Evolutionary conservation across 768 basidiomycete genomes (phyloP), one percentile per base, ranked within the genome.

Genomic region (Exidia glandulosa): DNA sequence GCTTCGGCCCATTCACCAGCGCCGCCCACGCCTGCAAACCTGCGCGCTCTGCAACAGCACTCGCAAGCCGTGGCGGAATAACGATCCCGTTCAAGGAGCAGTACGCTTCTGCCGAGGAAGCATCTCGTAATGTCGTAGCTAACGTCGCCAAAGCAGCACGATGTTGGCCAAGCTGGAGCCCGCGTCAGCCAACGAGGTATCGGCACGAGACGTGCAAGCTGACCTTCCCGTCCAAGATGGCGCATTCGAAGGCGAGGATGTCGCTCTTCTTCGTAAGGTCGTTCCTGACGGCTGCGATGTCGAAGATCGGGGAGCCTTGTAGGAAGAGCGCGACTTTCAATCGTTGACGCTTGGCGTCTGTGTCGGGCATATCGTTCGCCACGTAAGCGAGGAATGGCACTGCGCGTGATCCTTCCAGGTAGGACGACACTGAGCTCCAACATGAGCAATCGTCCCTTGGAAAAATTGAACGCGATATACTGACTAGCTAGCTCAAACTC

Each of bases 161-260:
- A 64, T 91, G 86, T 55, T 84, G 74, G 23, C 76, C 78, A 25
- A 81, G 75, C 83, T 82, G 61, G 1, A 48, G 59, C 31, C 59
- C 32, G n/a, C 58, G 61, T 19, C 60, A 67, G 4, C 34, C 45
- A 65, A 23, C 29, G 29, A 36, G 23, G 45, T 23, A 50, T 41
- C 52, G 37, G 29, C 31, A 61, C 41, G 34, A 30, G 4, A 61
- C 16, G 32, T 14, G 30, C 57, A 32, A 25, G 32, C 69, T 62
- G 63, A 91, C 93, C 77, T 88, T 88, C 16, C 89, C 90, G 59
- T 88, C 77, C 3, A 94, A 72, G 27, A 94, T 80, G 1, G 91
- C 90, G 33, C 83, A 65, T 67, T 94, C 93, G n/a, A 88, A 76
- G 30, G 74, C 76, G 2, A 94, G 76, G 6, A 83, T 69, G 30